These are phyloP conservation scores for Ceratobasidium sp. DNA, from an alignment of 1,284 basidiomycete genomes.

Conservation along the genomic window DNA sequence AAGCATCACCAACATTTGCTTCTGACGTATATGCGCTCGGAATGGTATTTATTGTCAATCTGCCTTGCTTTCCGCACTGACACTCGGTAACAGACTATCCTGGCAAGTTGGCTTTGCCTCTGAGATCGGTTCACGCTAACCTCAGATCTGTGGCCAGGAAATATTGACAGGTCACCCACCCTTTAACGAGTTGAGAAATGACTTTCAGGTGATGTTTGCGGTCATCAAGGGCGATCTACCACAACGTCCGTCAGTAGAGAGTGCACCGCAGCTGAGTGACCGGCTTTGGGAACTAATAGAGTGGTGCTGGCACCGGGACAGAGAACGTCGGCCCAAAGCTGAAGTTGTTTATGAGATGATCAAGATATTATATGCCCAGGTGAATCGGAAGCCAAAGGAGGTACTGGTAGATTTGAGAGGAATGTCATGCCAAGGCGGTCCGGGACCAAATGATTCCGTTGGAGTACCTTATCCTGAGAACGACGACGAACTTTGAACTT, in stretches of 20 bases:
- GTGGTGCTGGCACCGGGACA: constrained; percentile 12
- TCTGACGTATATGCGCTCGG: constrained; percentile 20
- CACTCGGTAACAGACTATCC: not conserved
- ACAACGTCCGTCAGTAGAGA: constrained; percentile 1
- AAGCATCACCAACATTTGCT: not conserved
- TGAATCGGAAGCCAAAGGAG: not conserved
- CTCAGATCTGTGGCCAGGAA: not conserved
- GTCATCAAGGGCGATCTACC: constrained; percentile 6
- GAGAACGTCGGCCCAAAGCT: not conserved
- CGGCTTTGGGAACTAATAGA: constrained; percentile 19
- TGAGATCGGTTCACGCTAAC: not conserved
- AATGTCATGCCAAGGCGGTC: too few species aligned
- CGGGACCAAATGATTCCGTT: too few species aligned
- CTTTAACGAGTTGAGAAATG: constrained; percentile 15
- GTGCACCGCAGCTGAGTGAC: constrained; percentile 11
- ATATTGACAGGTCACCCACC: constrained; percentile 10
- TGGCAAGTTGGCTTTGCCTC: not conserved
- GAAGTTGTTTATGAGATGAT: not conserved
- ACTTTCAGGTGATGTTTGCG: constrained; percentile 22
- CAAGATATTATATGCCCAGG: not conserved
- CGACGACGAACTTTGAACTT: too few species aligned
- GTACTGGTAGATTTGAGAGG: too few species aligned
- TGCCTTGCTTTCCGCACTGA: not conserved
- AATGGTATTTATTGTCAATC: constrained; percentile 1
- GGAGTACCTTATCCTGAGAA: too few species aligned